A percentile compares a stretch with the other conserved stretches of the same genome.
Conservation (phyloP, 2,329 filamentous ascomycete genomes). For the Ascochyta fabae region DNA sequence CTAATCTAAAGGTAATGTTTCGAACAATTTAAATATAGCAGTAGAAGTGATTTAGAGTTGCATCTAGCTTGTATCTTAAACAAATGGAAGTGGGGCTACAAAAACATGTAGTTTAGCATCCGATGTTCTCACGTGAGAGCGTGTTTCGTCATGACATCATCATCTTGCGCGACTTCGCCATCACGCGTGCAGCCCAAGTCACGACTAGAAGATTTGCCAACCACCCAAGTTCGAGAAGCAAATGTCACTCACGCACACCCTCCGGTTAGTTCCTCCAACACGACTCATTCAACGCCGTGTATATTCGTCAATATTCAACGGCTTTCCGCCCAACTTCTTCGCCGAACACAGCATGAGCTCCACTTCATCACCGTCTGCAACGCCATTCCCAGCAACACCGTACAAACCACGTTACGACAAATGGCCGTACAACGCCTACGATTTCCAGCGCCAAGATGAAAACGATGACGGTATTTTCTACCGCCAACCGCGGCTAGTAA, state of each 20-base stretch:
- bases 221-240: not conserved
- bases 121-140: constrained; percentile 19
- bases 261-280: not conserved
- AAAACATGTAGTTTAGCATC: too few relatives aligned
- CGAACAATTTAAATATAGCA: too few relatives aligned
- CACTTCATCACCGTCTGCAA: not conserved
- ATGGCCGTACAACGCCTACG: constrained; percentile 31
- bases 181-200: not conserved
- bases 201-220: not conserved
- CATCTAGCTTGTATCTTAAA: too few relatives aligned
- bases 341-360: constrained; percentile 11
- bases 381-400: constrained; percentile 15
- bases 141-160: constrained; percentile 31
- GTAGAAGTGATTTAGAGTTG: too few relatives aligned
- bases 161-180: constrained; percentile 12
- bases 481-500: constrained; percentile 56
- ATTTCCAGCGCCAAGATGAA: constrained; percentile 51
- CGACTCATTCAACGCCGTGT: not conserved
- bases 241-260: not conserved
- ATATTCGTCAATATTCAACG: constrained; percentile 11
- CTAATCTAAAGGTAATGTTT: too few relatives aligned
- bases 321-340: constrained; percentile 14
- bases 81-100: too few relatives aligned
- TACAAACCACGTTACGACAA: constrained; percentile 28
- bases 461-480: constrained; percentile 49